A percentile compares a stretch with the other conserved stretches of the same genome.
These are phyloP conservation scores for Viola odorata DNA, from an alignment of 345 rosid species.

Conservation along the genomic window DNA sequence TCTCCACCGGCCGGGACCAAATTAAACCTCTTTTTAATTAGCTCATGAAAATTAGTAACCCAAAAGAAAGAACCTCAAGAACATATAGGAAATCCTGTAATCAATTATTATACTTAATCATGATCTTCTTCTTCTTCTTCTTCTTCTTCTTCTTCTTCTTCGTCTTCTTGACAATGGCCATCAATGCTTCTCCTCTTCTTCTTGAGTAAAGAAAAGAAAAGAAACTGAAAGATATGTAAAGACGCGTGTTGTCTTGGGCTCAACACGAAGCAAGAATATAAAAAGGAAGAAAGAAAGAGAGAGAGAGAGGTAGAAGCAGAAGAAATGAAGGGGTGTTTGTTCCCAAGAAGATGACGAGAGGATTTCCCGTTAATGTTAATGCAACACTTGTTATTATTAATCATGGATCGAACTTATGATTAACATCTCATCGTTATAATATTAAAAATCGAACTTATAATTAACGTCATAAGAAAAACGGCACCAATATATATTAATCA, in stretches of 20 bases:
- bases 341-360: constrained; percentile 36
- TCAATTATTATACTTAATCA: neutral
- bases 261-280: neutral
- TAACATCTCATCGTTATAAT: too few species aligned
- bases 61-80: too few species aligned
- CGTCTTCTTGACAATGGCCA: neutral
- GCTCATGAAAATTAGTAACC: too few species aligned
- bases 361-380: constrained; percentile 30
- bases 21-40: too few species aligned
- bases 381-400: too few species aligned
- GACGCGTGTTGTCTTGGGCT: neutral
- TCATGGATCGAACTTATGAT: too few species aligned
- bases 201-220: neutral
- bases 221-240: neutral
- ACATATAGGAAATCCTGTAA: neutral
- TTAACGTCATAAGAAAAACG: too few species aligned
- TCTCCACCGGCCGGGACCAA: constrained; percentile 5
- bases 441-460: too few species aligned
- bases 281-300: neutral
- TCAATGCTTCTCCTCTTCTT: neutral
- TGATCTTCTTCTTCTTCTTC: too few species aligned
- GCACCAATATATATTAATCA: too few species aligned
- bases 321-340: constrained; percentile 4
- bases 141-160: constrained; percentile 4
- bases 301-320: neutral